phyloP scores from a whole-genome alignment of 208 protist species.

The Acanthamoeba sp. region DNA sequence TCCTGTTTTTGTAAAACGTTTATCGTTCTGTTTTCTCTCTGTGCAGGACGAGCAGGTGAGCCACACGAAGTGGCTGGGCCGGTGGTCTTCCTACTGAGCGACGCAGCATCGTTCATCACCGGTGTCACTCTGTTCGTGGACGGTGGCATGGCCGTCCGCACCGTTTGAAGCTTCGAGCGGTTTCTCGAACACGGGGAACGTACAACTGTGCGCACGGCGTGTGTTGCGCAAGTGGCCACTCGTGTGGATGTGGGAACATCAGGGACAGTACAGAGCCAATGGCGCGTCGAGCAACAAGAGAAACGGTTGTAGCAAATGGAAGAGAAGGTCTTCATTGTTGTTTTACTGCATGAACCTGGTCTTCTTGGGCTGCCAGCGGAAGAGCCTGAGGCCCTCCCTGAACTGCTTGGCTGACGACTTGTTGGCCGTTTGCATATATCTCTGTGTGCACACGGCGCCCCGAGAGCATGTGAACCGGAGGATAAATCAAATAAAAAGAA shows the following conservation, averaged over 20 bases:
- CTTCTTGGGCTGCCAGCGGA: slow-evolving; percentile 65
- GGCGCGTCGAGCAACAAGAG: not conserved
- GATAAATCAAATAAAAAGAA: not conserved
- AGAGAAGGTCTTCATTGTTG: not conserved
- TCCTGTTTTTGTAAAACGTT: not conserved
- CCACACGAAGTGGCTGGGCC: not conserved
- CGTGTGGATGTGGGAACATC: too few species aligned
- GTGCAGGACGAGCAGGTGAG: not conserved
- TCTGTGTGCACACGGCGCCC: not conserved
- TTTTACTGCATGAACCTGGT: slow-evolving; percentile 45
- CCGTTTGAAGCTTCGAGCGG: too few species aligned
- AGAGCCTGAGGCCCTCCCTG: slow-evolving; percentile 50
- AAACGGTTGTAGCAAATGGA: not conserved
- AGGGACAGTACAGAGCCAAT: not conserved
- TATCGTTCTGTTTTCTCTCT: not conserved
- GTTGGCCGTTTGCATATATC: slow-evolving; percentile 69
- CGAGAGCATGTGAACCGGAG: not conserved
- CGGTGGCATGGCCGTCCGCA: not conserved
- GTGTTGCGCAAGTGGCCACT: too few species aligned
- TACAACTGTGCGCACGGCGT: too few species aligned
- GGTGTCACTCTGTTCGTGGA: slow-evolving; percentile 3
- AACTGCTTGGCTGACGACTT: slow-evolving; percentile 56
- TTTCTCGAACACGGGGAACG: too few species aligned
- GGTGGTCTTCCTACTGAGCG: slow-evolving; percentile 18
- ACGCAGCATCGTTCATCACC: slow-evolving; percentile 14